These are phyloP conservation scores for Murraya paniculata DNA, from an alignment of 345 rosid genomes.

Conservation along the genomic window DNA sequence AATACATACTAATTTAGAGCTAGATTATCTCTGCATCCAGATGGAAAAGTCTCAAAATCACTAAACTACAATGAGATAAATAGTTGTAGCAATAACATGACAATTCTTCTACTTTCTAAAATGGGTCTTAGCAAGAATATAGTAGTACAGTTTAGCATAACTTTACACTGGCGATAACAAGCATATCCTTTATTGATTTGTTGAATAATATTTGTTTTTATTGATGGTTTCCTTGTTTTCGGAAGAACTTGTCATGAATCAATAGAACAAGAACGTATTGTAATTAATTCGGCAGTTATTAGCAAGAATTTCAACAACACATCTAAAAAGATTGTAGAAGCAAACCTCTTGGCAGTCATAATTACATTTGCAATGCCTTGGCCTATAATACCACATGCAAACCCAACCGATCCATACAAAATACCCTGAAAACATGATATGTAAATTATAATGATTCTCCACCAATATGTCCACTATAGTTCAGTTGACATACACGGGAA, in stretches of 20 bases:
- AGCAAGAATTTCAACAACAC: not conserved
- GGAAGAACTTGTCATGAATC: not conserved
- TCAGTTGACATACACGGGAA: not conserved
- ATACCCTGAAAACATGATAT: slow-evolving; percentile 54
- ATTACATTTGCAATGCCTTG: slow-evolving; percentile 94
- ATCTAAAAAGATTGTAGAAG: slow-evolving; percentile 8
- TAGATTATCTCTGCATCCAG: too few species aligned
- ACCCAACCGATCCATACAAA: slow-evolving; percentile 84
- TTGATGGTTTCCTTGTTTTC: not conserved
- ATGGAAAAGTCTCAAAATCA: too few species aligned
- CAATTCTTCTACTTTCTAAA: not conserved
- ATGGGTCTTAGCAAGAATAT: not conserved
- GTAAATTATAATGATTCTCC: not conserved
- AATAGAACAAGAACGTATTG: not conserved
- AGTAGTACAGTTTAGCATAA: not conserved
- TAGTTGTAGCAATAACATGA: not conserved
- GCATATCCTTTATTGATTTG: not conserved
- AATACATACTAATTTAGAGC: not conserved
- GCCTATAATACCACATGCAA: slow-evolving; percentile 87
- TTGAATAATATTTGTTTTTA: not conserved
- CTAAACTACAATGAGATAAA: not conserved
- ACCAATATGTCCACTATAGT: not conserved
- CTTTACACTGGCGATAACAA: not conserved
- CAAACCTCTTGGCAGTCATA: slow-evolving; percentile 89
- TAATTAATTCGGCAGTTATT: not conserved